phyloP scores from a whole-genome alignment of 1,284 basidiomycete genomes.

The Grifola frondosa region DNA sequence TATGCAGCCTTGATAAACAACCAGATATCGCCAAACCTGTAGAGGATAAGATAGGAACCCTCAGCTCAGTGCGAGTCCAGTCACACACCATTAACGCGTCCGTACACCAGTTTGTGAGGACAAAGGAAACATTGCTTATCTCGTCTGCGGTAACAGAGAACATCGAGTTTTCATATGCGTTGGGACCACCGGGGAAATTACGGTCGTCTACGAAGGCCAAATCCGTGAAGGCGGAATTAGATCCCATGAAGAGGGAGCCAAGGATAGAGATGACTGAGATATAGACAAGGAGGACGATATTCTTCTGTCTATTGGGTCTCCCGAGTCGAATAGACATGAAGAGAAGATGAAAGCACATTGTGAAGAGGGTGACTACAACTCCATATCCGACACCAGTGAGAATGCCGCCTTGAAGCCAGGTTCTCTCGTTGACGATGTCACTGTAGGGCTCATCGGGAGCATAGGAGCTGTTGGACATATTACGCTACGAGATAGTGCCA shows the following conservation, averaged over 20 bases:
- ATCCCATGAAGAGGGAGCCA: conserved; percentile 28
- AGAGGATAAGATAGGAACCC: not conserved
- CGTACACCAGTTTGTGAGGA: conserved; percentile 29
- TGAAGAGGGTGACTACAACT: too few relatives aligned
- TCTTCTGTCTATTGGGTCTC: too few relatives aligned
- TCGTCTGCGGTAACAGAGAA: conserved; percentile 14
- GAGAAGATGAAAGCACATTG: too few relatives aligned
- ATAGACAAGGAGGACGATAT: conserved; percentile 27
- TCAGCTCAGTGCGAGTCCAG: too few relatives aligned
- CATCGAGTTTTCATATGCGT: conserved; percentile 23
- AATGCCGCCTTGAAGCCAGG: too few relatives aligned
- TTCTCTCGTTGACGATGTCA: too few relatives aligned
- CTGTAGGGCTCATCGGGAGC: too few relatives aligned
- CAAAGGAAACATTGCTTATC: conserved; percentile 27
- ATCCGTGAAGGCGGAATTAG: conserved; percentile 27
- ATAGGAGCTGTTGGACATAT: too few relatives aligned
- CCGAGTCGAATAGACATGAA: too few relatives aligned
- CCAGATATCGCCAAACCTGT: not conserved
- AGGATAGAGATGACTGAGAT: conserved; percentile 27
- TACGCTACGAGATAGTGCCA: too few relatives aligned
- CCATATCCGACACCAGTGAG: too few relatives aligned
- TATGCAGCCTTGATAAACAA: too few relatives aligned
- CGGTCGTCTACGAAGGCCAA: conserved; percentile 33
- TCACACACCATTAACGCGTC: conserved; percentile 31
- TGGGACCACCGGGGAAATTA: conserved; percentile 34